phyloP scores from a whole-genome alignment of 352 stramenopile species.

The Pythium plurisporium region DNA sequence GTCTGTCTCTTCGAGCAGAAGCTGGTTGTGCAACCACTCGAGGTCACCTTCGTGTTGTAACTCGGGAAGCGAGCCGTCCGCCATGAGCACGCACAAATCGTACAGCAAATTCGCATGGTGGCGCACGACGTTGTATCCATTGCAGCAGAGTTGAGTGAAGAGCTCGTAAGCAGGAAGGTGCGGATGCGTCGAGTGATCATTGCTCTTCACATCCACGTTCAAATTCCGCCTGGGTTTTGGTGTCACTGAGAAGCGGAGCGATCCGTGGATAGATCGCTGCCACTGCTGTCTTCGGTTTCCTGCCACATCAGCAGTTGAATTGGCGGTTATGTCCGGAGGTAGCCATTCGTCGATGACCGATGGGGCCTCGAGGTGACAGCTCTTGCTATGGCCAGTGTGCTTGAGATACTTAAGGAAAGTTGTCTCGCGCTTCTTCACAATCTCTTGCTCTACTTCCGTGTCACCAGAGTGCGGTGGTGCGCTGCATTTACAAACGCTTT shows the following conservation, averaged over 20 bases:
- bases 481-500: background rate
- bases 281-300: conserved; percentile 9
- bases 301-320: background rate
- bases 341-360: background rate
- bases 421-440: conserved; percentile 12
- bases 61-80: conserved; percentile 33
- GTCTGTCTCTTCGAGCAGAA: conserved; percentile 29
- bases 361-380: conserved; percentile 14
- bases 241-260: conserved; percentile 8
- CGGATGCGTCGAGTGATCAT: too few relatives aligned
- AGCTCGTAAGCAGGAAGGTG: conserved; percentile 19
- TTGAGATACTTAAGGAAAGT: conserved; percentile 27
- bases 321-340: too few relatives aligned
- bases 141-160: conserved; percentile 21
- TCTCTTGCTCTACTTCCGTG: background rate
- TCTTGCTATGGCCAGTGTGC: conserved; percentile 22
- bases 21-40: conserved; percentile 27
- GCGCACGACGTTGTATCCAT: conserved; percentile 31
- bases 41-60: conserved; percentile 30
- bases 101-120: conserved; percentile 29
- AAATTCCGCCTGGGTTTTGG: background rate
- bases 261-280: conserved; percentile 22
- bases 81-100: conserved; percentile 31
- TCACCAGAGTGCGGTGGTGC: background rate
- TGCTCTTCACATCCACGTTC: background rate